phyloP scores from a whole-genome alignment of 139 green algal species.

The Parachlorella kessleri region DNA sequence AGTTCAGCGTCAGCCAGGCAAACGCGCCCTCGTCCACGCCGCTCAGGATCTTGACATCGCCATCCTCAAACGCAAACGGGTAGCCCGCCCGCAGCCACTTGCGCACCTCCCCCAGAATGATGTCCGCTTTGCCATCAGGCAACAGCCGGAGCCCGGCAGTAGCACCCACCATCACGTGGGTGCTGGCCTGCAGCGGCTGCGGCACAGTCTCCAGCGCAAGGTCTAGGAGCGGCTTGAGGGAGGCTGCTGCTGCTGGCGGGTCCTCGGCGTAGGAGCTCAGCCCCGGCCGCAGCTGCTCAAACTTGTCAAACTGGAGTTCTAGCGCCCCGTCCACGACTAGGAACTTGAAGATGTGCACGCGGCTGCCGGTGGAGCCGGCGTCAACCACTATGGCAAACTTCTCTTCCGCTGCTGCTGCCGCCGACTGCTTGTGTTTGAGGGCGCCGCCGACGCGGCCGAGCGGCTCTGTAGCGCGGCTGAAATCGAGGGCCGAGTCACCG shows the following conservation, averaged over 20 bases:
- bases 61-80: slow-evolving; percentile 66
- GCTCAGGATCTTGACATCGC: slow-evolving; percentile 69
- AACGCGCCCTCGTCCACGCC: slow-evolving; percentile 92
- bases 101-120: slow-evolving; percentile 82
- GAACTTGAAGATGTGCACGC: slow-evolving; percentile 97
- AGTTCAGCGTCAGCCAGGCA: slow-evolving; percentile 98
- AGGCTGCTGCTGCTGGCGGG: slow-evolving; percentile 75
- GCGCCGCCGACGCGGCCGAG: not conserved
- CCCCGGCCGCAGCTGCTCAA: slow-evolving; percentile 94
- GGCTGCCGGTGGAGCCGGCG: slow-evolving; percentile 93
- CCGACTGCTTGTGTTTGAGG: not conserved
- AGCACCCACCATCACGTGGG: slow-evolving; percentile 84
- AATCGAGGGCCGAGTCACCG: slow-evolving; percentile 21
- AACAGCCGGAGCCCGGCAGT: slow-evolving; percentile 96
- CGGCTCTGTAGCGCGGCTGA: slow-evolving; percentile 10
- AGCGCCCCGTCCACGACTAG: slow-evolving; percentile 42
- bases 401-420: slow-evolving; percentile 2
- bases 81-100: slow-evolving; percentile 51
- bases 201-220: slow-evolving; percentile 67
- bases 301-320: slow-evolving; percentile 83
- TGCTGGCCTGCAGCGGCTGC: slow-evolving; percentile 52
- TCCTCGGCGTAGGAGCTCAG: slow-evolving; percentile 83
- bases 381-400: slow-evolving; percentile 94
- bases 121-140: slow-evolving; percentile 81
- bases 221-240: slow-evolving; percentile 83